Conservation (phyloP, 306 rosid genomes). For the Cicer bijugum region DNA sequence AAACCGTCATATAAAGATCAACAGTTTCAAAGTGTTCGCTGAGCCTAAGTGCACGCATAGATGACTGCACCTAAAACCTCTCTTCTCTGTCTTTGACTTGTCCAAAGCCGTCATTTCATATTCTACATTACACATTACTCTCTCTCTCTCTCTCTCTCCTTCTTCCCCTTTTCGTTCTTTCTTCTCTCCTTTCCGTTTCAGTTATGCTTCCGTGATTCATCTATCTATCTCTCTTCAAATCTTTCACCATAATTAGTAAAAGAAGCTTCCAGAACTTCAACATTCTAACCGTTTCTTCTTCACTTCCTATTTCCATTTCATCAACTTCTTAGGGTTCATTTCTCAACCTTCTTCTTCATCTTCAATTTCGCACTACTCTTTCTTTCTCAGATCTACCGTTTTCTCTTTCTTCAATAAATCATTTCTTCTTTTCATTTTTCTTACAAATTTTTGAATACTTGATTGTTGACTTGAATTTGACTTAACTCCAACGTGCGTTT, state of each 20-base stretch:
- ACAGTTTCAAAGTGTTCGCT: too few species aligned
- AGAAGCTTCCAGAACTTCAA: constrained; percentile 47
- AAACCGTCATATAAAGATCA: too few species aligned
- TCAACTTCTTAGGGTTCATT: constrained; percentile 50
- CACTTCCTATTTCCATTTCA: constrained; percentile 35
- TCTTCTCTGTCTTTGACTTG: too few species aligned
- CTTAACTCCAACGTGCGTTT: neutral
- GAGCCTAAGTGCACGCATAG: too few species aligned
- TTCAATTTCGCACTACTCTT: neutral
- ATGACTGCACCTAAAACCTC: too few species aligned
- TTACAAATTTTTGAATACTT: neutral
- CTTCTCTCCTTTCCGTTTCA: constrained; percentile 5
- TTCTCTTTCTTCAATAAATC: constrained; percentile 5
- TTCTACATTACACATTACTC: too few species aligned
- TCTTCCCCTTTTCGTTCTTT: neutral
- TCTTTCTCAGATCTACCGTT: constrained; percentile 55
- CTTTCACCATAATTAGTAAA: neutral
- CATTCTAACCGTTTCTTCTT: constrained; percentile 43
- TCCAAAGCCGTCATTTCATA: too few species aligned
- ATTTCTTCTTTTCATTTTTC: neutral
- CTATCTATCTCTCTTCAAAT: constrained; percentile 45
- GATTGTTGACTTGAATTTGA: constrained; percentile 28
- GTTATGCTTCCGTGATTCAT: constrained; percentile 34
- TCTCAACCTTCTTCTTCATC: constrained; percentile 34
- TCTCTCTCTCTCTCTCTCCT: too few species aligned